Evolutionary conservation across 805 yeast genomes (phyloP).

Genomic region (Tetrapisispora phaffii): DNA sequence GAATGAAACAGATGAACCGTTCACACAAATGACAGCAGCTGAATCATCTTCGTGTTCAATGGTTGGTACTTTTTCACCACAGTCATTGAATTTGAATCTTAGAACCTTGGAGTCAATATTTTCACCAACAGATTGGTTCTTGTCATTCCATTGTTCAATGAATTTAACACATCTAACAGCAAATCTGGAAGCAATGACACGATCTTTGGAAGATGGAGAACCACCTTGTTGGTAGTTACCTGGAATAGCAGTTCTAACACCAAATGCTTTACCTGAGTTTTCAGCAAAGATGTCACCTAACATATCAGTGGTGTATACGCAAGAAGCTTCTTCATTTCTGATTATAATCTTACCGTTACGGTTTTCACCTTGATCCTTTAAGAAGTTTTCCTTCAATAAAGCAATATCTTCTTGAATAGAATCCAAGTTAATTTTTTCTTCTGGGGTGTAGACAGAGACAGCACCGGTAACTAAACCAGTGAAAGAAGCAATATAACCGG

Average conservation of each 20-base stretch:
- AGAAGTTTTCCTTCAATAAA: conserved; percentile 56
- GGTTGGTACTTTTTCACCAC: conserved; percentile 40
- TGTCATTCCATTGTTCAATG: conserved; percentile 53
- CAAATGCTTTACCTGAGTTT: conserved; percentile 68
- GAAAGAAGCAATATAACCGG: conserved; percentile 85
- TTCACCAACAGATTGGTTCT: conserved; percentile 23
- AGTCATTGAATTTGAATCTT: conserved; percentile 40
- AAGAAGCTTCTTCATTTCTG: conserved; percentile 75
- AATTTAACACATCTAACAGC: conserved; percentile 86
- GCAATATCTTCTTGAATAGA: conserved; percentile 70
- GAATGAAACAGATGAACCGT: conserved; percentile 55
- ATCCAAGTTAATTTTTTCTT: conserved; percentile 58
- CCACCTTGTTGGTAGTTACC: conserved; percentile 99
- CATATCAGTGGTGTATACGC: conserved; percentile 70
- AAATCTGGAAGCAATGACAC: conserved; percentile 79
- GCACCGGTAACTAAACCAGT: conserved; percentile 86
- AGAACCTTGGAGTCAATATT: conserved; percentile 36
- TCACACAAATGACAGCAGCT: conserved; percentile 61
- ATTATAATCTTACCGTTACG: conserved; percentile 80
- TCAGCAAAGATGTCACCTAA: conserved; percentile 77
- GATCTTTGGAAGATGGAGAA: conserved; percentile 87
- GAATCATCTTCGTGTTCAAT: conserved; percentile 34
- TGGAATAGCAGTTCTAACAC: conserved; percentile 90
- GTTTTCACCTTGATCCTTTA: conserved; percentile 64
- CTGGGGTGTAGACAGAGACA: conserved; percentile 84